phyloP scores from a whole-genome alignment of 140 eudicot species.

The Oenanthe javanica region DNA sequence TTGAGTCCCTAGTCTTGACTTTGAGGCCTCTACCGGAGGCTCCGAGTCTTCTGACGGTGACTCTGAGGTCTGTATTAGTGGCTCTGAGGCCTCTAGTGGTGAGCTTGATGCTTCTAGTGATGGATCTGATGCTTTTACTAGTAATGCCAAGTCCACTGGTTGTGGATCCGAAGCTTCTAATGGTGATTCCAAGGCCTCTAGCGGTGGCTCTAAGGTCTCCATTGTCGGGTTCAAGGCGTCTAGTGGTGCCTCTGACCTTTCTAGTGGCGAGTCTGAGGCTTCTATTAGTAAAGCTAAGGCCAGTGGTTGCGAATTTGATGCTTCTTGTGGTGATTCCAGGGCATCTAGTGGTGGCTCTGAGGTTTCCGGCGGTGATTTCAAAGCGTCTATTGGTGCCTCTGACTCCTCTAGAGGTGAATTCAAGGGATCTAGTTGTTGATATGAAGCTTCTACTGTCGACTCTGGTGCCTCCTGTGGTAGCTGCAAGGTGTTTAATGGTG shows the following conservation, averaged over 20 bases:
- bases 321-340: background rate
- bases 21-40: background rate
- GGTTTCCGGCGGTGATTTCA: background rate
- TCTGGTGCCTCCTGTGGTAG: background rate
- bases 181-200: background rate
- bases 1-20: background rate
- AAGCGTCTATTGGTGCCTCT: background rate
- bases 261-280: slow-evolving; percentile 5
- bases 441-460: background rate
- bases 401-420: background rate
- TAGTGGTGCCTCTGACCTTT: background rate
- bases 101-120: background rate
- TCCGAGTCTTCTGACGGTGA: background rate
- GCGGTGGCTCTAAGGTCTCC: background rate
- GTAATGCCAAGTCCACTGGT: background rate
- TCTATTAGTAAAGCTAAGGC: background rate
- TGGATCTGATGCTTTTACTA: background rate
- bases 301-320: background rate
- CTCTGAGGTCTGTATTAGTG: slow-evolving; percentile 2
- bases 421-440: background rate
- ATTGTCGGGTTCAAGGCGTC: background rate
- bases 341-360: background rate
- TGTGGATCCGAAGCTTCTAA: background rate
- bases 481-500: background rate
- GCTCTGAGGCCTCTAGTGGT: background rate